Conservation (phyloP, 805 yeast genomes). For the Ogataea haglerorum region DNA sequence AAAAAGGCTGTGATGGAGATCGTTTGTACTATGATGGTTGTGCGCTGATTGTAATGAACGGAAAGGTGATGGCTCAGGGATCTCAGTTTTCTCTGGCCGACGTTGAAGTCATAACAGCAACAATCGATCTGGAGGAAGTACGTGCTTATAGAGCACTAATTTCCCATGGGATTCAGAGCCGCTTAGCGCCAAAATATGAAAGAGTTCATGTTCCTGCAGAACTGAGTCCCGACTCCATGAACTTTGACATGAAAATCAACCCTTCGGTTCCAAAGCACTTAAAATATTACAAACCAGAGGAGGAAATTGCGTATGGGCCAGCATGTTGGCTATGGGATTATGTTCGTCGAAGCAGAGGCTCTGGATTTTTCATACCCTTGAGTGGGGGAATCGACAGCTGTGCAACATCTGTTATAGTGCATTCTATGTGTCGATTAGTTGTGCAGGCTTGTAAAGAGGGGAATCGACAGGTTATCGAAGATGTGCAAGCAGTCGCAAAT, state of each 20-base stretch:
- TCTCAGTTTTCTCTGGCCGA: slow-evolving; percentile 85
- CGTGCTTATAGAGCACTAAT: slow-evolving; percentile 71
- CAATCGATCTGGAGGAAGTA: slow-evolving; percentile 89
- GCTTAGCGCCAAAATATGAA: slow-evolving; percentile 41
- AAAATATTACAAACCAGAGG: slow-evolving; percentile 79
- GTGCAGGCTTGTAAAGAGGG: slow-evolving; percentile 65
- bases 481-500: slow-evolving; percentile 67
- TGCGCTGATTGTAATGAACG: slow-evolving; percentile 91
- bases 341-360: slow-evolving; percentile 81
- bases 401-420: slow-evolving; percentile 93
- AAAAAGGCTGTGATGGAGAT: slow-evolving; percentile 98
- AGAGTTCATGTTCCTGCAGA: slow-evolving; percentile 62
- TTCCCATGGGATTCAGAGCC: slow-evolving; percentile 74
- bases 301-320: slow-evolving; percentile 96
- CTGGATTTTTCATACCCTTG: slow-evolving; percentile 89
- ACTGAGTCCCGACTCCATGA: slow-evolving; percentile 54
- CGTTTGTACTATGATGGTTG: slow-evolving; percentile 96
- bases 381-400: slow-evolving; percentile 98
- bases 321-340: slow-evolving; percentile 99
- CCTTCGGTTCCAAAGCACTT: slow-evolving; percentile 56
- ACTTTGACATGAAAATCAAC: slow-evolving; percentile 56
- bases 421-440: slow-evolving; percentile 89
- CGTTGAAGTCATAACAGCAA: slow-evolving; percentile 94
- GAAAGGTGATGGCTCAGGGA: slow-evolving; percentile 89
- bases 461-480: slow-evolving; percentile 70